A percentile compares a stretch with the other conserved stretches of the same genome.
These are phyloP conservation scores for Calocybe cyanea DNA, from an alignment of 768 basidiomycete genomes.

Conservation along the genomic window DNA sequence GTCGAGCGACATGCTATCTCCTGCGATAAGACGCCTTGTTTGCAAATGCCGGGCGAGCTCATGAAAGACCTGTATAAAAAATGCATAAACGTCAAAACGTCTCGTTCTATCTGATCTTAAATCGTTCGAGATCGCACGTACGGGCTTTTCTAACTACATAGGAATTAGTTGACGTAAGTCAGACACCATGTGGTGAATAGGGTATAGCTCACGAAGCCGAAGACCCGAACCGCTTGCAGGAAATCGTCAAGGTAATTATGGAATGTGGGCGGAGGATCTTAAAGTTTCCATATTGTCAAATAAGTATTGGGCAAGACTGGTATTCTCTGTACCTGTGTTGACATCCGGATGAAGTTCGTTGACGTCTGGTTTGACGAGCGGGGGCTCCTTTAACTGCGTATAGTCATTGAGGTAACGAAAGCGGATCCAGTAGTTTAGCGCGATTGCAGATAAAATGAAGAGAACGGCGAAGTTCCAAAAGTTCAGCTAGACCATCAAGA, in stretches of 20 bases:
- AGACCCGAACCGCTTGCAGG: conserved; percentile 91
- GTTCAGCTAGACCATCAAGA: conserved; percentile 53
- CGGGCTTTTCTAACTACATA: conserved; percentile 80
- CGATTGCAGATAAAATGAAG: conserved; percentile 62
- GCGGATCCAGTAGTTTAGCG: conserved; percentile 81
- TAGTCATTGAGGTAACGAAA: conserved; percentile 77
- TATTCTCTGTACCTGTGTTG: conserved; percentile 46
- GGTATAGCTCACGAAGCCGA: conserved; percentile 71
- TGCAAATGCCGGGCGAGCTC: conserved; percentile 95
- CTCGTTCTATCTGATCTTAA: background rate
- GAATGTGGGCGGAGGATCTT: conserved; percentile 71
- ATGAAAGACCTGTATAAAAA: conserved; percentile 81
- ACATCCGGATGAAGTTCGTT: conserved; percentile 92
- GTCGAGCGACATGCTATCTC: conserved; percentile 88
- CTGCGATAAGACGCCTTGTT: conserved; percentile 91
- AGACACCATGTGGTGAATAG: background rate
- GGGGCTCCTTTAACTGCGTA: conserved; percentile 74
- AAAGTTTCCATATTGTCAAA: conserved; percentile 12
- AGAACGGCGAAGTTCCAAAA: conserved; percentile 88
- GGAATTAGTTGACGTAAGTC: background rate
- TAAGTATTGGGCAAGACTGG: background rate
- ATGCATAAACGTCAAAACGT: background rate
- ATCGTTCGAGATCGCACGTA: conserved; percentile 29
- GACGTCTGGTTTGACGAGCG: conserved; percentile 76
- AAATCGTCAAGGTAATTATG: conserved; percentile 98